Conservation (phyloP, 495 filamentous ascomycete genomes). For the Neurospora cerealis region DNA sequence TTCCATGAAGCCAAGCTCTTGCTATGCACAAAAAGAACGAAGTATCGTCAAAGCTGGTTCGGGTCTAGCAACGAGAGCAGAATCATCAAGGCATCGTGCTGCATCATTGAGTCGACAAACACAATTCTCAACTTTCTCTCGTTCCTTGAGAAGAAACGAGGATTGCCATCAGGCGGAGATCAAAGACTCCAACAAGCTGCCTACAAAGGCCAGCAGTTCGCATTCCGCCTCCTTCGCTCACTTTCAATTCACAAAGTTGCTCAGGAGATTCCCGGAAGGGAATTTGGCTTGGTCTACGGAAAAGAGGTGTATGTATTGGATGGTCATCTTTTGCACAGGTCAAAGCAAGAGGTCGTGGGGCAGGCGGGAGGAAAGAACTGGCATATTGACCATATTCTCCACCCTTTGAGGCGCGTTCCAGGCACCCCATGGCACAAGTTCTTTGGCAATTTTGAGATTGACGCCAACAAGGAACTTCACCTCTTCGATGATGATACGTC, state of each 20-base stretch:
- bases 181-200: conserved; percentile 4
- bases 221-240: not conserved
- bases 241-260: conserved; percentile 4
- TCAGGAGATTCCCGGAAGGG: conserved; percentile 5
- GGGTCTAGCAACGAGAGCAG: not conserved
- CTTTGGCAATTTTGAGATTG: conserved; percentile 2
- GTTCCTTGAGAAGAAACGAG: not conserved
- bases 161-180: conserved; percentile 7
- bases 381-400: conserved; percentile 1
- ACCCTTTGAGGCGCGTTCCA: conserved; percentile 8
- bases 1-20: conserved; percentile 3
- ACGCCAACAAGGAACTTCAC: not conserved
- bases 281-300: conserved; percentile 1
- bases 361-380: not conserved
- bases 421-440: conserved; percentile 14
- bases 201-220: conserved; percentile 3
- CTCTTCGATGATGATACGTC: not conserved
- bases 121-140: conserved; percentile 5
- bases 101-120: conserved; percentile 5
- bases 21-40: not conserved
- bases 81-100: conserved; percentile 2
- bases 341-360: not conserved
- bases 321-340: conserved; percentile 2
- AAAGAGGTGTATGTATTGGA: conserved; percentile 2
- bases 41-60: not conserved